Evolutionary conservation across 768 basidiomycete species (phyloP).

Genomic region (Sistotremastrum niveocremeum): DNA sequence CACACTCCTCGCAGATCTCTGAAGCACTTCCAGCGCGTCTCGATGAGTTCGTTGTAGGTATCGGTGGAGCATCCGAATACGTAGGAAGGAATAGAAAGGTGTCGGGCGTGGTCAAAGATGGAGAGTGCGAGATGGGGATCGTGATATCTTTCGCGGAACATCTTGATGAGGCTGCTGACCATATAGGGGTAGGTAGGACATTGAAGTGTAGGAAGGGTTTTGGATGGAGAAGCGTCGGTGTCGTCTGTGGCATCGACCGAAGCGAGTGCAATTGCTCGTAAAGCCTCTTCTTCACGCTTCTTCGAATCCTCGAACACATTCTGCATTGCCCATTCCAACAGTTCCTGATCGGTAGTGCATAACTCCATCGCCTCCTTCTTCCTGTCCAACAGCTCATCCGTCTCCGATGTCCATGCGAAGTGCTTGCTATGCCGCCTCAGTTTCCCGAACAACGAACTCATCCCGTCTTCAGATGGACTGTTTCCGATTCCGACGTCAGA

Average conservation of each 20-base stretch:
- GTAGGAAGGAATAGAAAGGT: slow-evolving; percentile 65
- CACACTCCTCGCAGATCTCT: slow-evolving; percentile 68
- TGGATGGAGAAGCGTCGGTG: not conserved
- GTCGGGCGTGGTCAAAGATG: slow-evolving; percentile 69
- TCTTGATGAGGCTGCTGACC: slow-evolving; percentile 62
- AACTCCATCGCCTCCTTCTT: slow-evolving; percentile 63
- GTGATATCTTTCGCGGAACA: slow-evolving; percentile 62
- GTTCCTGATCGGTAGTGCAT: slow-evolving; percentile 52
- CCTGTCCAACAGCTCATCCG: slow-evolving; percentile 44
- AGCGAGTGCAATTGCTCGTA: slow-evolving; percentile 19
- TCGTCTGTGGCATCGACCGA: slow-evolving; percentile 10
- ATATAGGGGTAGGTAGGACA: slow-evolving; percentile 60
- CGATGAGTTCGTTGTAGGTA: slow-evolving; percentile 79
- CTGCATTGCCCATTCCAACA: slow-evolving; percentile 59
- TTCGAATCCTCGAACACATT: slow-evolving; percentile 55
- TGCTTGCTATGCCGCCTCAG: slow-evolving; percentile 39
- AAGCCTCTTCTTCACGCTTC: slow-evolving; percentile 34
- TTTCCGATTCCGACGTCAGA: slow-evolving; percentile 10
- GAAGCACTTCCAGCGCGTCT: slow-evolving; percentile 75
- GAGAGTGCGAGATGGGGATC: slow-evolving; percentile 74
- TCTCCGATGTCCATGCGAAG: slow-evolving; percentile 35
- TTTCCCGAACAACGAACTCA: slow-evolving; percentile 40
- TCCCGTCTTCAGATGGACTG: slow-evolving; percentile 10
- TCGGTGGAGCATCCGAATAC: slow-evolving; percentile 81
- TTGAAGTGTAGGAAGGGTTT: slow-evolving; percentile 29